Evolutionary conservation across 441 rosid genomes (phyloP).

Genomic region (Adansonia rubrostipa): DNA sequence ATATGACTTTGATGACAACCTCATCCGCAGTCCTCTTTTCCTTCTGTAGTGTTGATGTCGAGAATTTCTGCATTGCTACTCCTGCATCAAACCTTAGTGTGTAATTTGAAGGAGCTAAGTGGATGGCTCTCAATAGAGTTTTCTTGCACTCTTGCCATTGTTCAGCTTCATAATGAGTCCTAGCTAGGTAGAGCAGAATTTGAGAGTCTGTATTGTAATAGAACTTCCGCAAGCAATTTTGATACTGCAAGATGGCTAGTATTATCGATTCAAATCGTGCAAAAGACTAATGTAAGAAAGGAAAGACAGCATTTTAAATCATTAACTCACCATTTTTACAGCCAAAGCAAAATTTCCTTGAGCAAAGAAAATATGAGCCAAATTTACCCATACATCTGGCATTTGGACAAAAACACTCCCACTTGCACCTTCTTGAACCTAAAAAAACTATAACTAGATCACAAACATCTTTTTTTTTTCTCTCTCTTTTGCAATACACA

Average conservation of each 20-base stretch:
- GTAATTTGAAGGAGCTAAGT: constrained; percentile 94
- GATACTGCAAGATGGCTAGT: constrained; percentile 70
- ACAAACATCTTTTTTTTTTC: not conserved
- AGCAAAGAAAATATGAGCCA: constrained; percentile 98
- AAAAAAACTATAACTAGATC: constrained; percentile 32
- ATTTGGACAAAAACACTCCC: constrained; percentile 96
- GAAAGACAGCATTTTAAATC: not conserved
- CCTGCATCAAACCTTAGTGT: constrained; percentile 97
- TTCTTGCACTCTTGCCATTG: constrained; percentile 99
- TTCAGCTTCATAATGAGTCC: constrained; percentile 99
- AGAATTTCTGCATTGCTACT: constrained; percentile 98
- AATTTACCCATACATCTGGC: constrained; percentile 99
- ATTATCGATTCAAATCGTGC: constrained; percentile 25
- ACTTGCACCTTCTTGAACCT: constrained; percentile 99
- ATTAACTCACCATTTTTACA: constrained; percentile 83
- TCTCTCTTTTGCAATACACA: too few species aligned
- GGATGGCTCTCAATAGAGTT: constrained; percentile 92
- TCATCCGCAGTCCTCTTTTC: constrained; percentile 92
- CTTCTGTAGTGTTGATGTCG: constrained; percentile 96
- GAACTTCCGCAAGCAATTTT: constrained; percentile 97
- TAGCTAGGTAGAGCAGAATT: constrained; percentile 93
- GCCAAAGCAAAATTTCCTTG: constrained; percentile 97
- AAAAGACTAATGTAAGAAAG: constrained; percentile 12
- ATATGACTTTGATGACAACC: constrained; percentile 47
- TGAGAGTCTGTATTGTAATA: constrained; percentile 88